A percentile compares a stretch with the other conserved stretches of the same genome.
phyloP scores from a whole-genome alignment of 1,284 basidiomycete species.

The Leccinum ponderosum region DNA sequence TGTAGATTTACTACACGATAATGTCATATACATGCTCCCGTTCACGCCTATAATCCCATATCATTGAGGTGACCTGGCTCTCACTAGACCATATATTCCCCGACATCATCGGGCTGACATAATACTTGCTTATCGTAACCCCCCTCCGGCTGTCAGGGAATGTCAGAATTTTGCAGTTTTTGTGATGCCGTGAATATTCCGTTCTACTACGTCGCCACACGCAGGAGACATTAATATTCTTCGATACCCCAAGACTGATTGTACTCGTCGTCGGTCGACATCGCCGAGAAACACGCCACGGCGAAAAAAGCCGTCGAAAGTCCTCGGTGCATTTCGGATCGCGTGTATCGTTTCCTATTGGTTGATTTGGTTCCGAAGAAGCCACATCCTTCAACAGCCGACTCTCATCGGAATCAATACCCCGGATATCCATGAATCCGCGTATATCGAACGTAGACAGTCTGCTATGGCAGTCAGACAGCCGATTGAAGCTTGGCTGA shows the following conservation, averaged over 20 bases:
- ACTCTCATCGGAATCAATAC: conserved; percentile 21
- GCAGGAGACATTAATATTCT: neutral
- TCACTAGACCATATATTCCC: too few species aligned
- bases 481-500: neutral
- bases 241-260: conserved; percentile 1
- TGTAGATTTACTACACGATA: too few species aligned
- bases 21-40: too few species aligned
- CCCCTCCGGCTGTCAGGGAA: too few species aligned
- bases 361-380: conserved; percentile 11
- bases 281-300: neutral
- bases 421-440: neutral
- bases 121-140: too few species aligned
- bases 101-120: too few species aligned
- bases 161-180: too few species aligned
- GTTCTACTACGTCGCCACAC: too few species aligned
- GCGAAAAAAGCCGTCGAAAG: conserved; percentile 22
- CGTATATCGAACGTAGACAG: neutral
- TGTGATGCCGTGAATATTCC: too few species aligned
- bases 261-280: neutral
- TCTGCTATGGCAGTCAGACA: neutral
- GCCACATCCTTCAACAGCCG: conserved; percentile 25
- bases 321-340: conserved; percentile 26
- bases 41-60: too few species aligned
- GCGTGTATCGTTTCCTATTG: conserved; percentile 19
- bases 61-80: too few species aligned